Evolutionary conservation across 441 rosid species (phyloP).

Genomic region (Mallotus repandus): DNA sequence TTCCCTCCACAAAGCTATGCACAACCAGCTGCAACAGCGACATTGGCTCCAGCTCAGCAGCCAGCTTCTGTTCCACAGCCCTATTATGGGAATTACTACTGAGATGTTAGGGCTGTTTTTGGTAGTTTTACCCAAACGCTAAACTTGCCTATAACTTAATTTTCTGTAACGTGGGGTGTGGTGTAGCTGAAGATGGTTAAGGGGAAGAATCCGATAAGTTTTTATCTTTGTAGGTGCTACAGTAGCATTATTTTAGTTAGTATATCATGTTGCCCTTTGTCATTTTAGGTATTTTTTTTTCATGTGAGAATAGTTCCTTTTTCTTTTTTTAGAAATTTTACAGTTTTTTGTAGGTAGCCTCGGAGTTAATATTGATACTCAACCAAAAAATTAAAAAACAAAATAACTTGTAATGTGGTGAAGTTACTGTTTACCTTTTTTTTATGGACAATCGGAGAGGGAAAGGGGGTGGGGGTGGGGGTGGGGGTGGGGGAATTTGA

Average conservation of each 20-base stretch:
- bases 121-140: background rate
- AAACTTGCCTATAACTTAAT: background rate
- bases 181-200: background rate
- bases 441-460: no score
- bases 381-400: background rate
- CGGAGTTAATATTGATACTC: no score
- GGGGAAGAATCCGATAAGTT: background rate
- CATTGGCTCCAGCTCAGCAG: conserved; percentile 65
- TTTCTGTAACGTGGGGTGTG: background rate
- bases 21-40: conserved; percentile 55
- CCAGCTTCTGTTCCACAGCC: conserved; percentile 65
- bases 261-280: background rate
- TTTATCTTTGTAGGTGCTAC: conserved; percentile 13
- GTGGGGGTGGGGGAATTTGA: no score
- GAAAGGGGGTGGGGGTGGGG: no score
- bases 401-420: background rate
- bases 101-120: background rate
- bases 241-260: conserved; percentile 10
- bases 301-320: background rate
- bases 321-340: background rate
- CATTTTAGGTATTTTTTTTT: background rate
- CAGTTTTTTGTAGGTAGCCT: background rate
- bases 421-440: background rate
- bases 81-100: conserved; percentile 77
- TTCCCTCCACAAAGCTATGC: conserved; percentile 78